These are phyloP conservation scores for Corinectria fuckeliana DNA, from an alignment of 2,329 filamentous ascomycete genomes.

Conservation along the genomic window DNA sequence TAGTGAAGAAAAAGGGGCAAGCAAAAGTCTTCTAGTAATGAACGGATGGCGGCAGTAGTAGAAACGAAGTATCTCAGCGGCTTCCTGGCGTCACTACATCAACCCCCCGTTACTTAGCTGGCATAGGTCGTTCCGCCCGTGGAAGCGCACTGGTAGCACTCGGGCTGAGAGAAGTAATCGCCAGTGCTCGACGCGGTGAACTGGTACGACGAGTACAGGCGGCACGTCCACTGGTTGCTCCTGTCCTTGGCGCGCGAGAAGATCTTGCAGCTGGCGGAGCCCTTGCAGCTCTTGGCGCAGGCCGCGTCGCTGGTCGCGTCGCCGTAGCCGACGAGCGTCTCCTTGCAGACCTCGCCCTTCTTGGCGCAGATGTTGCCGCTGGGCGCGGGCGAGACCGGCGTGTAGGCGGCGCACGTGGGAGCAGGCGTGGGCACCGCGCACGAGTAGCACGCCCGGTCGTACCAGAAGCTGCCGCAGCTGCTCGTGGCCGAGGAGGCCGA, in stretches of 20 bases:
- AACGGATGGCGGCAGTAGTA: neutral
- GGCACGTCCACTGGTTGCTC: neutral
- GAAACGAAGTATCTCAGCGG: neutral
- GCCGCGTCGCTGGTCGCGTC: neutral
- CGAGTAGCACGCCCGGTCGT: neutral
- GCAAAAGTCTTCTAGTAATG: neutral
- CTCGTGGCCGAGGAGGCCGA: neutral
- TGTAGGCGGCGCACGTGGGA: neutral
- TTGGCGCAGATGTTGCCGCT: neutral
- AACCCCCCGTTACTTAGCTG: neutral
- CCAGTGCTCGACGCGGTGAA: neutral
- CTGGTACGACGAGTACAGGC: neutral
- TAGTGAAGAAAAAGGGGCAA: neutral
- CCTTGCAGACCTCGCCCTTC: neutral
- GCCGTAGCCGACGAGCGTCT: neutral
- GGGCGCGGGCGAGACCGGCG: neutral
- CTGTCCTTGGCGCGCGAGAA: neutral
- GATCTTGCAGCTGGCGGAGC: neutral
- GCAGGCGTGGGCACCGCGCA: neutral
- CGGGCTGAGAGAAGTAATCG: neutral
- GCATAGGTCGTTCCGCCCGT: neutral
- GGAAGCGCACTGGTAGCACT: neutral
- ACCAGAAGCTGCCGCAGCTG: neutral
- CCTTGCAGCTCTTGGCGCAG: neutral
- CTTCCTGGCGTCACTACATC: neutral